Evolutionary conservation across 306 rosid genomes (phyloP).

Genomic region (Luffa acutangula): DNA sequence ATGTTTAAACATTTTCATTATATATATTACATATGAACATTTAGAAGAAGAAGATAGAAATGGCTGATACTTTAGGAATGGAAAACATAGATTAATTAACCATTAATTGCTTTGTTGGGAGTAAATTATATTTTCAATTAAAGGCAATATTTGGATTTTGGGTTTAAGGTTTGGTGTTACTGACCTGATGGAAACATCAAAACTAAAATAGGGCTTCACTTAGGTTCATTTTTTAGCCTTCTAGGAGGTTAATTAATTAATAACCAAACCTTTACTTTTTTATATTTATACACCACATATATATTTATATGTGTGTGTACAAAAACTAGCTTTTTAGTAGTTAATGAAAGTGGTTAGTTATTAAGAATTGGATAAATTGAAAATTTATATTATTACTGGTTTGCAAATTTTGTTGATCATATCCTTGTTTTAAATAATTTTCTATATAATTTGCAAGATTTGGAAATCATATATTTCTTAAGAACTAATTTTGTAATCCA

Average conservation of each 20-base stretch:
- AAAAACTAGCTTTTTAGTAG: background rate
- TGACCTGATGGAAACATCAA: background rate
- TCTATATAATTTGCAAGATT: background rate
- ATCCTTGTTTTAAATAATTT: background rate
- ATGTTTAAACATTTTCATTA: no score
- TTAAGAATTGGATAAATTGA: background rate
- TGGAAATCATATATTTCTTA: background rate
- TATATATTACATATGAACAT: no score
- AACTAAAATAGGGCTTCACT: background rate
- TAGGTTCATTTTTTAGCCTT: background rate
- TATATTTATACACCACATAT: background rate
- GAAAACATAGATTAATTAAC: background rate
- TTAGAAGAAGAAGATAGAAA: background rate
- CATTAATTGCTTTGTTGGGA: background rate
- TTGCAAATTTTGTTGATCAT: background rate
- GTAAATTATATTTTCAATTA: background rate
- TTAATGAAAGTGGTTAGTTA: background rate
- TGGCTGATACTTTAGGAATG: background rate
- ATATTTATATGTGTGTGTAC: background rate
- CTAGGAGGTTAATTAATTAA: background rate
- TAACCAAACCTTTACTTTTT: background rate
- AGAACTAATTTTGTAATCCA: background rate
- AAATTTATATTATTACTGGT: background rate
- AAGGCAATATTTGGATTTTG: slow-evolving; percentile 6
- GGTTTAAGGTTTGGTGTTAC: background rate